Evolutionary conservation across 2,329 filamentous ascomycete genomes (phyloP), one percentile per base, ranked within the genome.

Genomic region (Sporothrix euskadiensis): DNA sequence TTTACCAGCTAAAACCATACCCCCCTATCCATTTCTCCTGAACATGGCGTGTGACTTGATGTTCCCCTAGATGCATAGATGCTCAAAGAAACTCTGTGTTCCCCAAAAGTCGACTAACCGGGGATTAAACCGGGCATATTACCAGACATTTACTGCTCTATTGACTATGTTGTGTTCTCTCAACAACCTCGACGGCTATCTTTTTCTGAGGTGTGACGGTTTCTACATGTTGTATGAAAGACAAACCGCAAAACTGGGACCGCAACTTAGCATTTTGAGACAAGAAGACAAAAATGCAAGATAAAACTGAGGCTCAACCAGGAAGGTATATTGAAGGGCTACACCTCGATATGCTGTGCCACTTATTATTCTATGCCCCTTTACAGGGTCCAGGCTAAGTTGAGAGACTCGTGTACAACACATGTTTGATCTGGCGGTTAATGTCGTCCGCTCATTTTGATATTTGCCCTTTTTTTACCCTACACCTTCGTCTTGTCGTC

Each of bases 151-250:
- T 30, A n/a, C 61, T 66, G 61, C n/a, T 47, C 10, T 19, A 30
- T 47, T 47, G 32, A 44, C 57, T 39, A 41, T 56, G 10, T 35
- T 35, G 56, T 59, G 57, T 22, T 63, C 35, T 41, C 57, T 66
- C n/a, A 19, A 30, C 39, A 30, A 9, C 14, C 16, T 44, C 19
- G 35, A 44, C 61, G 14, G 26, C 35, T 65, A 47, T 19, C 35
- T 12, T 30, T 65, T 65, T 59, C 35, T 66, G 5, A 66, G 10
- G 47, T 44, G 61, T 66, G 61, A 47, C 41, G 39, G n/a, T 63
- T 14, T 41, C n/a, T 63, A 12, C 32, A 59, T 35, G 57, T n/a
- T 22, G 8, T 7, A 4, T 56, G 22, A 41, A 19, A 63, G 19
- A 63, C 32, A 41, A 19, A 22, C 57, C 57, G 16, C 57, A 41